phyloP scores from a whole-genome alignment of 176 grass and related monocot species.

The Secale cereale region DNA sequence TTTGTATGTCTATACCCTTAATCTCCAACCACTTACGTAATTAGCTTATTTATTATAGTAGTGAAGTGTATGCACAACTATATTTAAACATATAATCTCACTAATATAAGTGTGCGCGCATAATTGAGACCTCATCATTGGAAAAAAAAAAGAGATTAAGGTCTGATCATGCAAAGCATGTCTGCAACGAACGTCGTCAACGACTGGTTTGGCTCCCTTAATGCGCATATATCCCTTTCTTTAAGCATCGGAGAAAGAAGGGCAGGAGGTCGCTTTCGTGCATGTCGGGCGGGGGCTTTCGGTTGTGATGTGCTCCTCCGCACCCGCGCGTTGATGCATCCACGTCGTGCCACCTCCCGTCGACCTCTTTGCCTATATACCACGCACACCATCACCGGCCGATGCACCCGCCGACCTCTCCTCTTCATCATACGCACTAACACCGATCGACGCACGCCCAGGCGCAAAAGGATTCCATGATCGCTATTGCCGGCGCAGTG shows the following conservation, averaged over 20 bases:
- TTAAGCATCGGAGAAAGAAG: conserved; percentile 29
- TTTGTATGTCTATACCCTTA: too few relatives aligned
- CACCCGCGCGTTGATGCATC: conserved; percentile 17
- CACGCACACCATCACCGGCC: background rate
- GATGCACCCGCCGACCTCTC: background rate
- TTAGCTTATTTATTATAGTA: background rate
- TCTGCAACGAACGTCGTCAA: conserved; percentile 6
- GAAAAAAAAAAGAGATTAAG: background rate
- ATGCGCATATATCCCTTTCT: conserved; percentile 17
- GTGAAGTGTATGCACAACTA: background rate
- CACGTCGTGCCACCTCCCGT: conserved; percentile 19
- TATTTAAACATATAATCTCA: background rate
- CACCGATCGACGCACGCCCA: background rate
- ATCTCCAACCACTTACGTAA: background rate
- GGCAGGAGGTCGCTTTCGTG: conserved; percentile 18
- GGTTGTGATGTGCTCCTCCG: conserved; percentile 47
- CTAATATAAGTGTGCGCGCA: background rate
- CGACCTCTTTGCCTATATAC: conserved; percentile 16
- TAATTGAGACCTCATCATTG: background rate
- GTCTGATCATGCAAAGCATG: conserved; percentile 19
- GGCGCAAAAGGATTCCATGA: background rate
- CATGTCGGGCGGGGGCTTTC: conserved; percentile 20
- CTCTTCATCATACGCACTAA: background rate
- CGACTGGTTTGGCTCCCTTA: conserved; percentile 25
- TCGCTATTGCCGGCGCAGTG: background rate